A percentile compares a stretch with the other conserved stretches of the same genome.
Conservation (phyloP, 2,329 filamentous ascomycete genomes). For the Calonectria multiphialidica region DNA sequence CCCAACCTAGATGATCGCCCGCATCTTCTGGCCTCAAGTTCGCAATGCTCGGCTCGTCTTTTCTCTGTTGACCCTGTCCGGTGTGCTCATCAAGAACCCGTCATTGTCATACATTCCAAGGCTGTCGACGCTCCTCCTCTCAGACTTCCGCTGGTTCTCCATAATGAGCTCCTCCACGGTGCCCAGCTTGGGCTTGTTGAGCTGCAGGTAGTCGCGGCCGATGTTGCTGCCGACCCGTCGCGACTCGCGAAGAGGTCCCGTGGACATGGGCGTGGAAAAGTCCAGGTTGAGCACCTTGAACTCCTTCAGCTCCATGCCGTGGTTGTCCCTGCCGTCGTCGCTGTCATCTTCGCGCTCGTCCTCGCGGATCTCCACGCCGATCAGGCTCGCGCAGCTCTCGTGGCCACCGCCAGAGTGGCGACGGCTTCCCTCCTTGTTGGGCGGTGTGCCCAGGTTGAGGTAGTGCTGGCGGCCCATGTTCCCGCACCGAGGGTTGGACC, state of each 20-base stretch:
- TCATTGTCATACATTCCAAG: slow-evolving; percentile 59
- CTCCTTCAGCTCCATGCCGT: slow-evolving; percentile 28
- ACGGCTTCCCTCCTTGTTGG: slow-evolving; percentile 29
- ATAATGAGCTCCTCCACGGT: slow-evolving; percentile 43
- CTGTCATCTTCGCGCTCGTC: slow-evolving; percentile 38
- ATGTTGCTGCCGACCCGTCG: slow-evolving; percentile 35
- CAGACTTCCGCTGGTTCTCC: slow-evolving; percentile 37
- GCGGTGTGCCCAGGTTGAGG: slow-evolving; percentile 54
- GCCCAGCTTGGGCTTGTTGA: slow-evolving; percentile 37
- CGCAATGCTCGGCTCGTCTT: slow-evolving; percentile 40
- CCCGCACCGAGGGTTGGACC: slow-evolving; percentile 45
- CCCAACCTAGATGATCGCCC: background rate
- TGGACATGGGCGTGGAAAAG: slow-evolving; percentile 20
- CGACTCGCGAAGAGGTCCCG: slow-evolving; percentile 28
- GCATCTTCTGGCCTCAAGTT: slow-evolving; percentile 36
- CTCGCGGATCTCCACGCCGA: slow-evolving; percentile 33
- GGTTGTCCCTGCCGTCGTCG: slow-evolving; percentile 46
- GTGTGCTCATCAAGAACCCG: slow-evolving; percentile 58
- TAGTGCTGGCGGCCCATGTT: slow-evolving; percentile 60
- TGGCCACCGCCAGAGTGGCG: background rate
- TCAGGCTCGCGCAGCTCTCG: slow-evolving; percentile 29
- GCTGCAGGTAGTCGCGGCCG: slow-evolving; percentile 31
- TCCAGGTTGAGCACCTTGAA: slow-evolving; percentile 23
- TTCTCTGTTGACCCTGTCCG: slow-evolving; percentile 52
- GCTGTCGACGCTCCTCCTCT: slow-evolving; percentile 52